Percentiles rank a stretch among this genome's conserved stretches.
These are phyloP conservation scores for Mortierella antarctica DNA, from an alignment of 192 early-diverging fungal genomes.

Conservation along the genomic window DNA sequence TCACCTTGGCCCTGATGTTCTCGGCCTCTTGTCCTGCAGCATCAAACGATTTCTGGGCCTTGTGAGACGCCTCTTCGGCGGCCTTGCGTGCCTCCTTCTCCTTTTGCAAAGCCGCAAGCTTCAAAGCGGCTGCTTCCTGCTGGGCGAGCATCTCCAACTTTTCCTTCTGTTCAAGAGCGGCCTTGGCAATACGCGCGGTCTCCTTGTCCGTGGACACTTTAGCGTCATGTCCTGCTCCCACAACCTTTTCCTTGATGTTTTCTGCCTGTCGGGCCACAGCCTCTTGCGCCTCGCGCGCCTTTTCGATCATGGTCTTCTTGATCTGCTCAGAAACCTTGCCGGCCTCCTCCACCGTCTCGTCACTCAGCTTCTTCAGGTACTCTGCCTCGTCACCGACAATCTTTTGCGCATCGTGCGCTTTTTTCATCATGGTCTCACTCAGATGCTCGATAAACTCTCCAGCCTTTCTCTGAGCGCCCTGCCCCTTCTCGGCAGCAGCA, in stretches of 20 bases:
- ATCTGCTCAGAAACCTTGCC: conserved; percentile 31
- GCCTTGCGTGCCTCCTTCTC: conserved; percentile 18
- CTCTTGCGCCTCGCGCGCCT: conserved; percentile 38
- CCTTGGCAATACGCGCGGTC: conserved; percentile 10
- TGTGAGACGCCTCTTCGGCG: conserved; percentile 7
- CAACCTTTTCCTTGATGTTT: background rate
- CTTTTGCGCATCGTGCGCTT: conserved; percentile 36
- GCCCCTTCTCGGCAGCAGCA: conserved; percentile 13
- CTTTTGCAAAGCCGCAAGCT: conserved; percentile 1
- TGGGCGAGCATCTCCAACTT: conserved; percentile 2
- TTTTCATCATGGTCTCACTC: conserved; percentile 16
- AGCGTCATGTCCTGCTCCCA: background rate
- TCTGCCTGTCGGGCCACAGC: conserved; percentile 21
- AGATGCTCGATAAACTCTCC: conserved; percentile 20
- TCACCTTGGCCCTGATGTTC: conserved; percentile 21
- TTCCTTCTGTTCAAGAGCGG: conserved; percentile 7
- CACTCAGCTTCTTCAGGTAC: conserved; percentile 11
- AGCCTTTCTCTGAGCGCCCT: conserved; percentile 17
- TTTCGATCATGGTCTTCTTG: conserved; percentile 31
- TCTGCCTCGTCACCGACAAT: conserved; percentile 22
- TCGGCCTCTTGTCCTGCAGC: conserved; percentile 16
- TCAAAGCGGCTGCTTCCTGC: conserved; percentile 10
- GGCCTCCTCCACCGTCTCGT: conserved; percentile 27
- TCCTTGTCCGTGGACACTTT: conserved; percentile 25
- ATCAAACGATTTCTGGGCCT: conserved; percentile 22